Evolutionary conservation across 1,284 basidiomycete species (phyloP).

Genomic region (Cystobasidium pallidum): DNA sequence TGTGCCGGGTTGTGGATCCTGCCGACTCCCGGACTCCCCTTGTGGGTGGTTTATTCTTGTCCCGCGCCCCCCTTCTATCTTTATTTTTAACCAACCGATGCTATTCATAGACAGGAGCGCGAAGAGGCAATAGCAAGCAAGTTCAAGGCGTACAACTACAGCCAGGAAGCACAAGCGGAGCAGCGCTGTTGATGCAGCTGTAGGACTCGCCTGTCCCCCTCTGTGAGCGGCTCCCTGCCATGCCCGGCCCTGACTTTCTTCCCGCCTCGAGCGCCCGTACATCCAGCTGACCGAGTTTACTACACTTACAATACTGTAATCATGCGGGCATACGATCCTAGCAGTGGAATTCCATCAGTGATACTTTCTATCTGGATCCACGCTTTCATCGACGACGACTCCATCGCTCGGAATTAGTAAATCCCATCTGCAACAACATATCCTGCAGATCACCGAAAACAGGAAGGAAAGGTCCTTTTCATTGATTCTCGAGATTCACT

Average conservation of each 20-base stretch:
- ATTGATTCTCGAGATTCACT: too few relatives aligned
- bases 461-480: too few relatives aligned
- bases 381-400: too few relatives aligned
- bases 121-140: not conserved
- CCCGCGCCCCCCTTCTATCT: not conserved
- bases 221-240: not conserved
- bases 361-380: too few relatives aligned
- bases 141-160: not conserved
- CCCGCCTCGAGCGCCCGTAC: not conserved
- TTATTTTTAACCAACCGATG: not conserved
- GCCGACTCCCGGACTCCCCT: too few relatives aligned
- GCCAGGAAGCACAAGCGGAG: not conserved
- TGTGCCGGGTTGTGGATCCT: too few relatives aligned
- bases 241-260: not conserved
- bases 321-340: too few relatives aligned
- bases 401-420: too few relatives aligned
- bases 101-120: conserved; percentile 7
- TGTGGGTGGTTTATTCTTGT: not conserved
- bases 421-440: too few relatives aligned
- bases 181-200: not conserved
- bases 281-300: not conserved
- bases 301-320: too few relatives aligned
- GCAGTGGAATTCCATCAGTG: too few relatives aligned
- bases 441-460: too few relatives aligned
- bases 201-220: not conserved